Percentiles rank a stretch among this genome's conserved stretches.
phyloP scores from a whole-genome alignment of 805 yeast genomes.

The Suhomyces emberorum region DNA sequence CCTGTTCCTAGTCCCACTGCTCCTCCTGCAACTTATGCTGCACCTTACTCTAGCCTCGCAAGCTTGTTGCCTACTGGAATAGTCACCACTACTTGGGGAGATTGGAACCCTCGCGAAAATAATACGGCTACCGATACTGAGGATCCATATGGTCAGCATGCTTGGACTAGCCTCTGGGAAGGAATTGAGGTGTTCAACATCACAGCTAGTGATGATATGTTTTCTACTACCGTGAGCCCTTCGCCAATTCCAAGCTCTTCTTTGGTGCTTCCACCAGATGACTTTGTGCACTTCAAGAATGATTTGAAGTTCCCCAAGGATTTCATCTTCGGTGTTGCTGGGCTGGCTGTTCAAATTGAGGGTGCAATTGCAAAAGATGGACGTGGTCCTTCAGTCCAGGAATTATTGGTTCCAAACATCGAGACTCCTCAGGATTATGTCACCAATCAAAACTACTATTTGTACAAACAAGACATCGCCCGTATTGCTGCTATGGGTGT shows the following conservation, averaged over 20 bases:
- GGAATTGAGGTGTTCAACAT: slow-evolving; percentile 4
- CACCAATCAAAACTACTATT: slow-evolving; percentile 29
- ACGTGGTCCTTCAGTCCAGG: slow-evolving; percentile 28
- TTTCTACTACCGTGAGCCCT: slow-evolving; percentile 11
- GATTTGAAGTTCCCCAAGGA: slow-evolving; percentile 14
- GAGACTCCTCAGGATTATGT: slow-evolving; percentile 17
- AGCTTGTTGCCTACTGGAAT: slow-evolving; percentile 1
- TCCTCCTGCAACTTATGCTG: slow-evolving; percentile 1
- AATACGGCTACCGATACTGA: slow-evolving; percentile 13
- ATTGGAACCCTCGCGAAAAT: slow-evolving; percentile 13
- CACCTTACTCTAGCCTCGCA: slow-evolving; percentile 1
- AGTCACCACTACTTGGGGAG: slow-evolving; percentile 17
- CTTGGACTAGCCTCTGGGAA: slow-evolving; percentile 19
- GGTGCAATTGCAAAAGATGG: slow-evolving; percentile 34
- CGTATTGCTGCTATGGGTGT: slow-evolving; percentile 31
- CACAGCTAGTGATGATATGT: not conserved
- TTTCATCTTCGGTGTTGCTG: slow-evolving; percentile 29
- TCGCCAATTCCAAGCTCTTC: slow-evolving; percentile 15
- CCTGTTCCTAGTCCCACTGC: slow-evolving; percentile 1
- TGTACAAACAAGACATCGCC: slow-evolving; percentile 30
- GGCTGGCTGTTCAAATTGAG: slow-evolving; percentile 34
- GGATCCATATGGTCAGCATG: slow-evolving; percentile 19
- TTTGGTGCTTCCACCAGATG: slow-evolving; percentile 15
- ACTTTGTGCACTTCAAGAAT: slow-evolving; percentile 12
- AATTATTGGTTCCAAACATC: slow-evolving; percentile 13